A percentile compares a stretch with the other conserved stretches of the same genome.
These are phyloP conservation scores for Claviceps sp. DNA, from an alignment of 2,329 filamentous ascomycete genomes.

Conservation along the genomic window DNA sequence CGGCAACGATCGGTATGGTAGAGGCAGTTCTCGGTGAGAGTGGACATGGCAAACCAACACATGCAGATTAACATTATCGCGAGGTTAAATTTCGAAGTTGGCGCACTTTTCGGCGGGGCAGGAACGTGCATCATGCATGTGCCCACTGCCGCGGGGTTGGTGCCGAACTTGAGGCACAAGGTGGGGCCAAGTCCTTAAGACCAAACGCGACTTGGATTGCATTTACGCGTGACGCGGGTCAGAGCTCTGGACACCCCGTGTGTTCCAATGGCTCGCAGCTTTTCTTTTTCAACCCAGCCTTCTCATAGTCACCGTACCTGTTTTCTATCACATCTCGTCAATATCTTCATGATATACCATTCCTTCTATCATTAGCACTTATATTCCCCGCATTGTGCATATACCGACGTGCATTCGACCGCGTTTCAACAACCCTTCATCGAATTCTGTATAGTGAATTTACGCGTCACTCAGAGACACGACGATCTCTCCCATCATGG, in stretches of 20 bases:
- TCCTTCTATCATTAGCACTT: neutral
- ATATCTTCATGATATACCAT: neutral
- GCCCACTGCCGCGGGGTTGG: neutral
- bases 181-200: neutral
- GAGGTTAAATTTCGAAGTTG: neutral
- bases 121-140: neutral
- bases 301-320: neutral
- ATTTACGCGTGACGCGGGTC: constrained; percentile 2
- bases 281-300: neutral
- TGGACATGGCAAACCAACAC: neutral
- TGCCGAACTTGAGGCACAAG: neutral
- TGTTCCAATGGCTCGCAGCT: neutral
- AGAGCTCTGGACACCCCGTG: neutral
- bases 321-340: neutral
- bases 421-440: neutral
- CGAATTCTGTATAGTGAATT: neutral
- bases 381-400: neutral
- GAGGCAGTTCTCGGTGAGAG: neutral
- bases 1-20: neutral
- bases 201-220: neutral
- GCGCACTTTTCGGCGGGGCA: neutral
- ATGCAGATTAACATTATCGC: neutral
- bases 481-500: constrained; percentile 2
- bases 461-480: neutral
- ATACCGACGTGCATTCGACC: neutral